Conservation (phyloP, 768 basidiomycete species). For the Rhodotorula kratochvilovae region DNA sequence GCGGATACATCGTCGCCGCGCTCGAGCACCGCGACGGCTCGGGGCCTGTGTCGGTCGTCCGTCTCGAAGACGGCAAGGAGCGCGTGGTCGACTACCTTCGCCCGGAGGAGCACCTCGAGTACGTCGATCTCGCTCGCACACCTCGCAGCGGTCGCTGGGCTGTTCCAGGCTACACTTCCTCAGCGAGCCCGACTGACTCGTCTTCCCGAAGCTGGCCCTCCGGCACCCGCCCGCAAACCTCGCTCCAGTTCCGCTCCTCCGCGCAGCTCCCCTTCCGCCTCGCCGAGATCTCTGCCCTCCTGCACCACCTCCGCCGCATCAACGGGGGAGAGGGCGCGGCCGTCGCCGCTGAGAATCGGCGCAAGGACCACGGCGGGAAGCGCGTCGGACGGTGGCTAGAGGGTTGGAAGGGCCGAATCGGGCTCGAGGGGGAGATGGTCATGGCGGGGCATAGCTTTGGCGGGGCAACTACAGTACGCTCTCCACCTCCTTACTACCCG, state of each 20-base stretch:
- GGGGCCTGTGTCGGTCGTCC: constrained; percentile 54
- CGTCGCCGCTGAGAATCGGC: constrained; percentile 52
- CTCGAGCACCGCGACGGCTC: constrained; percentile 81
- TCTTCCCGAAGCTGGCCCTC: constrained; percentile 13
- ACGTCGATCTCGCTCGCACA: constrained; percentile 38
- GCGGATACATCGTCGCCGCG: constrained; percentile 74
- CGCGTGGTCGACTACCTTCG: constrained; percentile 55
- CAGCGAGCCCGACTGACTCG: background rate
- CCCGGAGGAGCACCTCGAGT: constrained; percentile 54
- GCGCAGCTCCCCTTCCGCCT: constrained; percentile 64
- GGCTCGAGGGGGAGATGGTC: constrained; percentile 46
- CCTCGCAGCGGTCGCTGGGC: background rate
- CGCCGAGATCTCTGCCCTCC: constrained; percentile 64
- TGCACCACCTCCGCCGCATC: constrained; percentile 59
- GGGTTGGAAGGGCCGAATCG: constrained; percentile 43
- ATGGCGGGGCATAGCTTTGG: constrained; percentile 61
- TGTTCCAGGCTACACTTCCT: too few species aligned
- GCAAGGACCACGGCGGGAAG: constrained; percentile 45
- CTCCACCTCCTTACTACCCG: background rate
- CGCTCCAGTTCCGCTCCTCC: constrained; percentile 59
- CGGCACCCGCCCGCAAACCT: constrained; percentile 42
- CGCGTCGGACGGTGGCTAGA: constrained; percentile 47
- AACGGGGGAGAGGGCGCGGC: constrained; percentile 48
- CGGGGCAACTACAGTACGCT: constrained; percentile 55
- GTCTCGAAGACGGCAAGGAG: constrained; percentile 48